Evolutionary conservation across 805 yeast species (phyloP).

Genomic region (Kluyveromyces lactis): DNA sequence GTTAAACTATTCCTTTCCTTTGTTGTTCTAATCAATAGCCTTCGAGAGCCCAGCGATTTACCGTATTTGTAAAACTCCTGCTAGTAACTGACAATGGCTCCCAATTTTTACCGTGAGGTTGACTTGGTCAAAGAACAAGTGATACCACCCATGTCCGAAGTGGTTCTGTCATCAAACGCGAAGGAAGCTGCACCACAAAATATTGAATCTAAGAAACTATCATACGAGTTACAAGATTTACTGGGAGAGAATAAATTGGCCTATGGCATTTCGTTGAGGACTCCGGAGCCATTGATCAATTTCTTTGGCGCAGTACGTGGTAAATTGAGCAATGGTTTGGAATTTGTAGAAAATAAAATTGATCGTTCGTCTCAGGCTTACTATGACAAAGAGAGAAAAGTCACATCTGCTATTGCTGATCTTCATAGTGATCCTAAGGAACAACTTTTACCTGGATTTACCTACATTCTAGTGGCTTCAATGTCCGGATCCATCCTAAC

Average conservation of each 20-base stretch:
- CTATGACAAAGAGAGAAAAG: constrained; percentile 41
- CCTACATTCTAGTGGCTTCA: constrained; percentile 47
- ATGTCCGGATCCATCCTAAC: constrained; percentile 54
- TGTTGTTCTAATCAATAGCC: no score
- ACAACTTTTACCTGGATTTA: constrained; percentile 47
- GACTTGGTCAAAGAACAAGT: constrained; percentile 21
- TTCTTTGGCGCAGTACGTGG: constrained; percentile 14
- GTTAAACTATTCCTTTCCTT: no score
- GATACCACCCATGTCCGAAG: constrained; percentile 16
- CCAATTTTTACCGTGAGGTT: constrained; percentile 18
- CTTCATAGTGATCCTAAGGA: constrained; percentile 48
- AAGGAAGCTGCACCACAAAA: constrained; percentile 12
- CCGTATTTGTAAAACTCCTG: no score
- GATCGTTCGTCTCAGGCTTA: constrained; percentile 37
- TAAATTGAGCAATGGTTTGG: constrained; percentile 7
- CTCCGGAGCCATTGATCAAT: constrained; percentile 16
- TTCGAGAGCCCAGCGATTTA: no score
- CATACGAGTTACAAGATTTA: constrained; percentile 6
- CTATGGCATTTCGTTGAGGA: constrained; percentile 24
- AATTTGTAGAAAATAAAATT: constrained; percentile 26
- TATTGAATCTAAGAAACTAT: constrained; percentile 4
- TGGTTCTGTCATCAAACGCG: constrained; percentile 14
- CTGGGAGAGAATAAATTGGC: constrained; percentile 18
- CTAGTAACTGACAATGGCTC: constrained; percentile 8
- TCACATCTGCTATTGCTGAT: constrained; percentile 42